These are phyloP conservation scores for Solanum chilense DNA, from an alignment of 257 asterid genomes.

Conservation along the genomic window DNA sequence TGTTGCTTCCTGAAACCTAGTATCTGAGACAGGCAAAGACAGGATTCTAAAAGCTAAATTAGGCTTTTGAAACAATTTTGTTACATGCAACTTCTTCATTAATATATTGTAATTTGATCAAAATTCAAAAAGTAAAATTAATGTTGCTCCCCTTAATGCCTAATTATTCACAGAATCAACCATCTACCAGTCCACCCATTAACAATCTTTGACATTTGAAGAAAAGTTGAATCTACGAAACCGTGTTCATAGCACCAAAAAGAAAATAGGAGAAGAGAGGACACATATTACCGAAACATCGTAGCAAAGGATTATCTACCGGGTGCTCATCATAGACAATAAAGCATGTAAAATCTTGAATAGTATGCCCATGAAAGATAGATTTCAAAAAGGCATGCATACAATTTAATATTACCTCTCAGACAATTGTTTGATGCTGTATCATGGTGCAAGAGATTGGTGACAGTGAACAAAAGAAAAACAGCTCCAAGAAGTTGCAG, in stretches of 20 bases:
- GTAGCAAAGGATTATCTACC: not conserved
- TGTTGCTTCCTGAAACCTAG: not conserved
- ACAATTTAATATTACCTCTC: slow-evolving; percentile 3
- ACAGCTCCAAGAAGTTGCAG: slow-evolving; percentile 13
- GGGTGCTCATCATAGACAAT: not conserved
- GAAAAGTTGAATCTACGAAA: not conserved
- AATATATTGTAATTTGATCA: not conserved
- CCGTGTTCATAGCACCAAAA: not conserved
- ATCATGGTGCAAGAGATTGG: not conserved
- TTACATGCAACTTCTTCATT: not conserved
- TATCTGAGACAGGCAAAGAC: not conserved
- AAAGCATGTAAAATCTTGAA: not conserved
- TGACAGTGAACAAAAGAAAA: slow-evolving; percentile 5
- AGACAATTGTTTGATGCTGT: slow-evolving; percentile 6
- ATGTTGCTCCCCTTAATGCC: not conserved
- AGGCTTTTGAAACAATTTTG: not conserved
- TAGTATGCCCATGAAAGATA: not conserved
- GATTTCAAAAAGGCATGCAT: not conserved
- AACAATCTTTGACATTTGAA: not conserved
- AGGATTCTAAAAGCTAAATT: not conserved
- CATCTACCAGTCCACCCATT: not conserved
- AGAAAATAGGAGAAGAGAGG: not conserved
- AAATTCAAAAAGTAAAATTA: not conserved
- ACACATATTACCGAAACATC: not conserved
- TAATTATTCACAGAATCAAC: not conserved